A percentile compares a stretch with the other conserved stretches of the same genome.
Evolutionary conservation across 2,329 filamentous ascomycete species (phyloP).

Genomic region (Bisporella sp.): DNA sequence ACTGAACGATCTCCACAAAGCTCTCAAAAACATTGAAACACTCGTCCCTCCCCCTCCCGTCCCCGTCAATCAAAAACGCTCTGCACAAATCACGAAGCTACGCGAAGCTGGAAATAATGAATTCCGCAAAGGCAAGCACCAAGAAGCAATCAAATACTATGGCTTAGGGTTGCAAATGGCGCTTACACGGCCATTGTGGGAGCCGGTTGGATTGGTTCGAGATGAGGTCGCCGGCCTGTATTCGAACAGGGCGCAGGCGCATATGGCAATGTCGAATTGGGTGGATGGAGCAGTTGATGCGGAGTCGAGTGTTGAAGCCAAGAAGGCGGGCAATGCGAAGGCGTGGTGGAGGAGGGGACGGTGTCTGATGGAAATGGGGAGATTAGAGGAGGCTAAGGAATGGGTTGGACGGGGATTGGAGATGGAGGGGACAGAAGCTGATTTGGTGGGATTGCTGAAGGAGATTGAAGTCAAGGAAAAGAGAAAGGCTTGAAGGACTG

Average conservation of each 20-base stretch:
- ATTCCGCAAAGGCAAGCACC: slow-evolving; percentile 70
- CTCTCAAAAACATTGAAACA: slow-evolving; percentile 58
- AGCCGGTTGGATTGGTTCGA: slow-evolving; percentile 72
- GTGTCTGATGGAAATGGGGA: slow-evolving; percentile 85
- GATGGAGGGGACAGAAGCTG: slow-evolving; percentile 66
- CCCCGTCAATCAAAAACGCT: slow-evolving; percentile 88
- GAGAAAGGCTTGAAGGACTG: slow-evolving; percentile 4
- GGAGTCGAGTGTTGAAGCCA: slow-evolving; percentile 80
- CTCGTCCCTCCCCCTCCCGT: slow-evolving; percentile 77
- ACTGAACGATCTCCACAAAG: slow-evolving; percentile 73
- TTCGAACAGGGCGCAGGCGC: slow-evolving; percentile 82
- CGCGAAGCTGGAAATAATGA: slow-evolving; percentile 79
- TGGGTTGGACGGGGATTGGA: slow-evolving; percentile 75
- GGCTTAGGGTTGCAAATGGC: slow-evolving; percentile 88
- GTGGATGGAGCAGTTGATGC: slow-evolving; percentile 82
- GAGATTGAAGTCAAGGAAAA: slow-evolving; percentile 47
- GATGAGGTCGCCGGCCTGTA: slow-evolving; percentile 79
- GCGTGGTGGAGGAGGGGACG: slow-evolving; percentile 86
- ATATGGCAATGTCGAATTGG: slow-evolving; percentile 79
- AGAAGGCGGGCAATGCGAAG: slow-evolving; percentile 82
- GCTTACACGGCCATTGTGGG: slow-evolving; percentile 74
- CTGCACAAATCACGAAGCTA: slow-evolving; percentile 80
- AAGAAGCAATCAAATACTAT: slow-evolving; percentile 76
- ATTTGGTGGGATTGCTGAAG: slow-evolving; percentile 56
- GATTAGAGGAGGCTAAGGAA: slow-evolving; percentile 72